Evolutionary conservation across 1,284 basidiomycete genomes (phyloP), one percentile per base, ranked within the genome.

Genomic region (Phenoliferia sp.): DNA sequence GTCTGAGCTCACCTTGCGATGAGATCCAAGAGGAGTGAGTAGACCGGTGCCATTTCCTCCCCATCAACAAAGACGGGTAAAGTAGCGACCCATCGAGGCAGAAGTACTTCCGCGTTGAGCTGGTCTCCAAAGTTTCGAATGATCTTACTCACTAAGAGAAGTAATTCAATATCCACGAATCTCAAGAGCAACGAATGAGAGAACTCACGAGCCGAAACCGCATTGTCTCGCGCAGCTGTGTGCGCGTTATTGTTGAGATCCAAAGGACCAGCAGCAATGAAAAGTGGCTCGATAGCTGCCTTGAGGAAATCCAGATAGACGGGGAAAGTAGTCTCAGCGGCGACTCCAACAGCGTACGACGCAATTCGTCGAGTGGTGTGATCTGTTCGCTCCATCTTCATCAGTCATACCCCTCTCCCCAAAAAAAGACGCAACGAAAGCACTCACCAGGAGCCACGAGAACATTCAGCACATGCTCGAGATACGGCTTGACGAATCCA

Each of bases 11-110:
- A 61, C 64, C 52, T 10, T 5, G 54, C 34, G 31, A 66, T 62
- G 44, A 66, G 54, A 10, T 61, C 55, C 7, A 62, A n/a, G 34
- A 66, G 59, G 9, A 66, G 60, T 4, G 34, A 29, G 60, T 57
- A 31, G 50, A 34, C 28, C 12, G 59, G 55, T 17, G 35, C 39
- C 59, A 66, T 57, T 48, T 66, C 64, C 31, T 66, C 64, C 16
- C n/a, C 60, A 48, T 66, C 64, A 44, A 62, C 59, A 22, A 66
- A 33, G 39, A 66, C 55, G 31, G 64, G 64, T 2, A 61, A 39
- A 17, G 60, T 3, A n/a, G 15, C 32, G 3, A 66, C 50, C 64
- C 64, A 66, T 10, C 60, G 58, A 7, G 59, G 50, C 9, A 65
- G 36, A 12, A 65, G 35, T 9, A 58, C 57, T 22, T 64, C 58